Conservation (phyloP, 2,329 filamentous ascomycete species). For the Dactylellina sp. region DNA sequence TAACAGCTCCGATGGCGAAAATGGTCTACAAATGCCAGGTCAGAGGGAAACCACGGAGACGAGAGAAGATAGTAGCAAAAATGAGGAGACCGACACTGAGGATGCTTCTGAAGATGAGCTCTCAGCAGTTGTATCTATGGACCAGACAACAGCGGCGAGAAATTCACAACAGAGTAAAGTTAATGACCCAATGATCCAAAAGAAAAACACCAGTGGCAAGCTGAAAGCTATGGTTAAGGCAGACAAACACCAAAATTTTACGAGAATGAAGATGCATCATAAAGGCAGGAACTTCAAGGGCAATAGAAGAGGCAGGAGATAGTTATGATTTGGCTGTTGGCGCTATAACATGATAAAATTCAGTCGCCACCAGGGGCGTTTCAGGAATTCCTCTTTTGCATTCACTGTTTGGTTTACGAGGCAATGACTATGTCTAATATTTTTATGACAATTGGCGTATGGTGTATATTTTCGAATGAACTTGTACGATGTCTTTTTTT, state of each 20-base stretch:
- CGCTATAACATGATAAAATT: too few relatives aligned
- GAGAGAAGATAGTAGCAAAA: neutral
- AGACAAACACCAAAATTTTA: slow-evolving; percentile 44
- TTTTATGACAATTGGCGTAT: too few relatives aligned
- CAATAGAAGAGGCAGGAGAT: slow-evolving; percentile 41
- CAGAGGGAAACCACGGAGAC: neutral
- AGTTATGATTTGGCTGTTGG: neutral
- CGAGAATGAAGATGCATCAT: slow-evolving; percentile 51
- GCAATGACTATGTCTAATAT: too few relatives aligned
- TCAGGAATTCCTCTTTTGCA: neutral
- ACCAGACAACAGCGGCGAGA: neutral
- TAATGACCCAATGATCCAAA: neutral
- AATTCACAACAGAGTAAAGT: slow-evolving; percentile 1
- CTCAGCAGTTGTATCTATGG: neutral
- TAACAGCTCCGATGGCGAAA: neutral
- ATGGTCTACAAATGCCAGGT: neutral
- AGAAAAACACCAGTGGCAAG: neutral
- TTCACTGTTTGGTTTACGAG: too few relatives aligned
- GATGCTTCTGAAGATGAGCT: slow-evolving; percentile 47
- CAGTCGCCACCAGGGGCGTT: slow-evolving; percentile 1
- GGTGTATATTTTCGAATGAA: too few relatives aligned
- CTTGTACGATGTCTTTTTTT: neutral
- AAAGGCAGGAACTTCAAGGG: slow-evolving; percentile 42
- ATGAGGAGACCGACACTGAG: neutral
- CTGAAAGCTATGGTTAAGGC: slow-evolving; percentile 29